Evolutionary conservation across 1,284 basidiomycete genomes (phyloP).

Genomic region (Trametes pubescens): DNA sequence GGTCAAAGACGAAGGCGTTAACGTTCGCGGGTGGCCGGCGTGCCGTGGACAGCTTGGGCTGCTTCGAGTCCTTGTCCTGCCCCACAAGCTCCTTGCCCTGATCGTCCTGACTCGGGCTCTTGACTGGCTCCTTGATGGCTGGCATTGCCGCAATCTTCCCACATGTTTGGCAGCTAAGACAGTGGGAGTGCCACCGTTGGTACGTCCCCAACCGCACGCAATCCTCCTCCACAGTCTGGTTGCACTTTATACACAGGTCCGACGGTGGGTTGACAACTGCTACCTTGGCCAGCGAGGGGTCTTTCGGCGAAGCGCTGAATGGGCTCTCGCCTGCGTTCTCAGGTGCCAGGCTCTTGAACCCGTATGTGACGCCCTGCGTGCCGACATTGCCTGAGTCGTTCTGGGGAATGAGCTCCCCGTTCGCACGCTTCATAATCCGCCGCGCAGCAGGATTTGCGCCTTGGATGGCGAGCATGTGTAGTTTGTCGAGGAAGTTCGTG

Average conservation of each 20-base stretch:
- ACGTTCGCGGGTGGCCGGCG: conserved; percentile 83
- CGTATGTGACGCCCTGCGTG: conserved; percentile 85
- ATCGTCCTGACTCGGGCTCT: conserved; percentile 32
- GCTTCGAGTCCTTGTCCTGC: conserved; percentile 47
- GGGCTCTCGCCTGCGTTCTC: conserved; percentile 90
- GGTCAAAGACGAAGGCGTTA: conserved; percentile 77
- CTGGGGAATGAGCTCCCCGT: conserved; percentile 63
- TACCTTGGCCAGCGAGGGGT: conserved; percentile 54
- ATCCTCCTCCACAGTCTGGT: conserved; percentile 95
- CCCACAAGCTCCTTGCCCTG: conserved; percentile 30
- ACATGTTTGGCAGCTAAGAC: conserved; percentile 85
- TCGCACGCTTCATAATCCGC: conserved; percentile 71
- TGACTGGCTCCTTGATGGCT: conserved; percentile 57
- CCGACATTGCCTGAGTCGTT: conserved; percentile 63
- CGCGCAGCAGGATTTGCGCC: conserved; percentile 82
- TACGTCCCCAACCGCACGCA: conserved; percentile 94
- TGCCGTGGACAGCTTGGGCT: conserved; percentile 65
- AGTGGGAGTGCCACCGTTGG: conserved; percentile 95
- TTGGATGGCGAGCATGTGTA: conserved; percentile 91
- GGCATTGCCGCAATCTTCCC: conserved; percentile 79
- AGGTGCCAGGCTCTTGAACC: conserved; percentile 88
- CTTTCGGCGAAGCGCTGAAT: conserved; percentile 58
- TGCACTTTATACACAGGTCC: conserved; percentile 92
- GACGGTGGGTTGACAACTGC: conserved; percentile 74
- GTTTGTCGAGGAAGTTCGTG: conserved; percentile 89